phyloP scores from a whole-genome alignment of 192 early-diverging fungal species.

The Geosiphon pyriformis region DNA sequence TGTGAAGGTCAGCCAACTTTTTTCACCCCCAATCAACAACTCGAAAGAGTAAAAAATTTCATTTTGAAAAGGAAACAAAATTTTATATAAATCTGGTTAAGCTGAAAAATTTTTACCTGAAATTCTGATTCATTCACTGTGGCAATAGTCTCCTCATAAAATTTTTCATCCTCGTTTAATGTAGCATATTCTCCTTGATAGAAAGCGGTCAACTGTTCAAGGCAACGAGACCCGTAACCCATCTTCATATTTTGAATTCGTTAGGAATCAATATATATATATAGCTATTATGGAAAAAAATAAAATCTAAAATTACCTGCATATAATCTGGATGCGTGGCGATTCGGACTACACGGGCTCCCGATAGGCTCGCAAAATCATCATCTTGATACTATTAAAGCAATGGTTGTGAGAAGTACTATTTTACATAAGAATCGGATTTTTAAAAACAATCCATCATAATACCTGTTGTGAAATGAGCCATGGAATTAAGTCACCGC shows the following conservation, averaged over 20 bases:
- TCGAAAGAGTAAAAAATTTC: neutral
- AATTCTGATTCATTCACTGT: constrained; percentile 51
- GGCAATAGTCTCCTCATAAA: constrained; percentile 45
- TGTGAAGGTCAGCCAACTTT: constrained; percentile 46
- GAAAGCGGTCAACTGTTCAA: constrained; percentile 81
- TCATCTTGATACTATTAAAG: constrained; percentile 81
- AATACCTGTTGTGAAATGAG: constrained; percentile 78
- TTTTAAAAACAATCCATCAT: too few species aligned
- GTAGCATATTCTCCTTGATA: constrained; percentile 77
- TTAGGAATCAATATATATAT: neutral
- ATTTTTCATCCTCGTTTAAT: constrained; percentile 54
- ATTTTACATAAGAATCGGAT: too few species aligned
- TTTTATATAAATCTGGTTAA: constrained; percentile 14
- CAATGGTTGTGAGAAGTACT: too few species aligned
- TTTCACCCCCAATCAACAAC: neutral
- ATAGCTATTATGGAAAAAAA: neutral
- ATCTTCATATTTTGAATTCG: constrained; percentile 41
- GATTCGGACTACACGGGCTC: constrained; percentile 94
- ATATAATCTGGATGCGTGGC: constrained; percentile 97
- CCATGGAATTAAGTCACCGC: constrained; percentile 98
- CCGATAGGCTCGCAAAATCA: constrained; percentile 91
- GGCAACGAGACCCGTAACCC: constrained; percentile 92
- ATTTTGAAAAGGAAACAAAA: constrained; percentile 17
- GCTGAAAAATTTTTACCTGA: constrained; percentile 26
- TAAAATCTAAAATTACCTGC: constrained; percentile 29